phyloP scores from a whole-genome alignment of 2,329 filamentous ascomycete genomes.

The Fusarium vanettenii region DNA sequence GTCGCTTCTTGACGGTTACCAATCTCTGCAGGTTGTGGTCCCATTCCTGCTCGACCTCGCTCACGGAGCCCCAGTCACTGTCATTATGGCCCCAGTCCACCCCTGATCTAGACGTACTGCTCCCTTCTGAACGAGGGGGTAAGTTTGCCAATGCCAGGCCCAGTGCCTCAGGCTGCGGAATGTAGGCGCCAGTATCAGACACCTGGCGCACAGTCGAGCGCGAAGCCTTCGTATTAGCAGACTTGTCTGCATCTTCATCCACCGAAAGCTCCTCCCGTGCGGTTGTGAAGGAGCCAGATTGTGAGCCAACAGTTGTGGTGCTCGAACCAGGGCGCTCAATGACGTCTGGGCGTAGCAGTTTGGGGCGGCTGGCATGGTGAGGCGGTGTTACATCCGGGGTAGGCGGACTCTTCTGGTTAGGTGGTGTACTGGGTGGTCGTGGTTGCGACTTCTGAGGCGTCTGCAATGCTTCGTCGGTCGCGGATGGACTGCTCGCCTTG shows the following conservation, averaged over 20 bases:
- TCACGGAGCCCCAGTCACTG: slow-evolving; percentile 65
- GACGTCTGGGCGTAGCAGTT: slow-evolving; percentile 58
- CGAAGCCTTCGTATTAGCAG: slow-evolving; percentile 56
- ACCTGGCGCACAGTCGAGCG: slow-evolving; percentile 57
- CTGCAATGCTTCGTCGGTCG: slow-evolving; percentile 51
- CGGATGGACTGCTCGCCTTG: slow-evolving; percentile 55
- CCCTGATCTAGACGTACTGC: slow-evolving; percentile 55
- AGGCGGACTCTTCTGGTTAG: slow-evolving; percentile 74
- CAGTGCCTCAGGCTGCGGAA: slow-evolving; percentile 48
- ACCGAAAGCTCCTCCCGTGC: slow-evolving; percentile 73
- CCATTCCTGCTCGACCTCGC: slow-evolving; percentile 66
- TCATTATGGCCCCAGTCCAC: slow-evolving; percentile 66
- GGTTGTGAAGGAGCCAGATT: slow-evolving; percentile 77
- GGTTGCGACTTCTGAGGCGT: slow-evolving; percentile 53
- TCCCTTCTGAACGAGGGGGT: slow-evolving; percentile 54
- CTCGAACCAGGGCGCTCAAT: slow-evolving; percentile 64
- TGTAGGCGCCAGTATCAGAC: slow-evolving; percentile 39
- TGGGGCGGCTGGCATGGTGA: slow-evolving; percentile 58
- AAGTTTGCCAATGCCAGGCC: slow-evolving; percentile 58
- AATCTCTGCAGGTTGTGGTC: slow-evolving; percentile 65
- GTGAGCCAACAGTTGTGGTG: slow-evolving; percentile 68
- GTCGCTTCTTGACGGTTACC: slow-evolving; percentile 64
- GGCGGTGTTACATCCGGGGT: slow-evolving; percentile 83
- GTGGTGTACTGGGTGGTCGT: slow-evolving; percentile 67
- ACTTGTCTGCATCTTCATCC: slow-evolving; percentile 68